phyloP scores from a whole-genome alignment of 805 yeast species.

The Ogataea populi-albae region DNA sequence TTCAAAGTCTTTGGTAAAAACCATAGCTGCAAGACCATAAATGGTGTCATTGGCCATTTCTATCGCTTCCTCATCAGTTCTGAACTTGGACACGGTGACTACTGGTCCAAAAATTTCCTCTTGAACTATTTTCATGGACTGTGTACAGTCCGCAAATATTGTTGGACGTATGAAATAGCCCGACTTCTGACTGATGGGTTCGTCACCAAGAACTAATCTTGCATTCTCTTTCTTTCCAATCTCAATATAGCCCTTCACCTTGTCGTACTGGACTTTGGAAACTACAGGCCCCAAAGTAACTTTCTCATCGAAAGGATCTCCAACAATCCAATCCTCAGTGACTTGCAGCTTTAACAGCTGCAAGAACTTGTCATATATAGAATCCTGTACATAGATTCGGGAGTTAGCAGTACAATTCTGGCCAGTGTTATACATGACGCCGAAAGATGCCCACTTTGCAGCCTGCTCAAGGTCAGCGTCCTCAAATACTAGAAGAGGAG shows the following conservation, averaged over 20 bases:
- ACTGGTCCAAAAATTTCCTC: slow-evolving; percentile 93
- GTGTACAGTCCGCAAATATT: slow-evolving; percentile 66
- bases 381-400: slow-evolving; percentile 56
- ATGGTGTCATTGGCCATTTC: slow-evolving; percentile 65
- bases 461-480: slow-evolving; percentile 67
- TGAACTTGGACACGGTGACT: slow-evolving; percentile 63
- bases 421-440: slow-evolving; percentile 63
- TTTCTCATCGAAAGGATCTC: slow-evolving; percentile 47
- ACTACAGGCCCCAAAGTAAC: slow-evolving; percentile 63
- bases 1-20: slow-evolving; percentile 66
- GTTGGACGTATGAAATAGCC: slow-evolving; percentile 79
- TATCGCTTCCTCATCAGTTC: slow-evolving; percentile 65
- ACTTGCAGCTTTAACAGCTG: slow-evolving; percentile 43
- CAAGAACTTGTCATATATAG: slow-evolving; percentile 53
- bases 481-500: slow-evolving; percentile 58
- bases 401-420: slow-evolving; percentile 71
- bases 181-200: slow-evolving; percentile 37
- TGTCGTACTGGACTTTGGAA: slow-evolving; percentile 53
- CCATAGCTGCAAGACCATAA: slow-evolving; percentile 82
- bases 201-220: slow-evolving; percentile 42
- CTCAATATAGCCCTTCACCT: slow-evolving; percentile 43
- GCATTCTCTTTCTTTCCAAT: slow-evolving; percentile 50
- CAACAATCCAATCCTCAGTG: slow-evolving; percentile 49
- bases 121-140: slow-evolving; percentile 59
- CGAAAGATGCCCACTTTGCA: slow-evolving; percentile 64